Evolutionary conservation across 179 eudicot species (phyloP), one percentile per base, ranked within the genome.

Genomic region (Beta lomatogona): DNA sequence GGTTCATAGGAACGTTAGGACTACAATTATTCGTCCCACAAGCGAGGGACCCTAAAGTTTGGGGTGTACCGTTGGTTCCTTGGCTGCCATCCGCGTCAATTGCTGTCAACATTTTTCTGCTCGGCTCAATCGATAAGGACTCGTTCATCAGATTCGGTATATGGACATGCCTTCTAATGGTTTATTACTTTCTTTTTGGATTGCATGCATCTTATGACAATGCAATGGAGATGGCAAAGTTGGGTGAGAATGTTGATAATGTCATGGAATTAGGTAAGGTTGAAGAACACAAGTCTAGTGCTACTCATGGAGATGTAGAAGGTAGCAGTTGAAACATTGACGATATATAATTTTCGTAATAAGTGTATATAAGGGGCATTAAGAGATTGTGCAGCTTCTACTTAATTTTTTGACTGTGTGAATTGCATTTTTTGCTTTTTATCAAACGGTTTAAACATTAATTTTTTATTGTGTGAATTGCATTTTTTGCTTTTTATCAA

Each of bases 31-130:
- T 82, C 0, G 90, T 93, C 4, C 90, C 91, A 11, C 90, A 84
- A 28, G 98, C 97, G 0, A 82, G 85, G 71, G 15, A 71, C 3
- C 91, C 97, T 0, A 93, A 84, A 76, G 36, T 86, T 4, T 93
- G 98, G 98, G 97, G 97, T 0, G 92, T 88, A 0, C 97, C 98
- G 0, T 59, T 91, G 63, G 91, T 93, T 71, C 98, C 98, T 0
- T 94, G 92, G 93, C 21, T 94, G 45, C 98, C 98, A 9, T 94
- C 98, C 0, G 80, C 84, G 0, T 88, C 92, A 0, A 88, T 94
- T 16, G 86, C 88, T 6, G 86, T 94, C 21, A 94, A 94, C 64
- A 83, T 94, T 0, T 94, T 94, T 79, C 86, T 94, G 4, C 88
- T 92, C 0, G 97, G 97, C 2, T 93, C 95, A 1, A 90, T 94